Evolutionary conservation across 75 land plant genomes (phyloP).

Genomic region (Cryptomeria japonica): DNA sequence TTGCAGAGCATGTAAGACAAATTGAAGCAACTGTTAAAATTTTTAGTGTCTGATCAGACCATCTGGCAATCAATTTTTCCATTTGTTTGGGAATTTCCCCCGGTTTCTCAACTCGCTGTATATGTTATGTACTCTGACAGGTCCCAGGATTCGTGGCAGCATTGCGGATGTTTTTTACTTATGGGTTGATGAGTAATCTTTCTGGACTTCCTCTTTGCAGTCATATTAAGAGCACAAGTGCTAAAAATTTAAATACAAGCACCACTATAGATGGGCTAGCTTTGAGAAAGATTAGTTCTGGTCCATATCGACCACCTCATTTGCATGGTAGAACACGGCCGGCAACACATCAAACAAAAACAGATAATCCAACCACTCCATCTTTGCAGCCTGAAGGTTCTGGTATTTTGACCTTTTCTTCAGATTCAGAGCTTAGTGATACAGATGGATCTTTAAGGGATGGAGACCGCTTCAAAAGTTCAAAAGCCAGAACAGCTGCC

Average conservation of each 20-base stretch:
- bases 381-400: conserved; percentile 11
- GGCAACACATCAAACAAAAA: conserved; percentile 11
- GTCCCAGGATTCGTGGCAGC: conserved; percentile 72
- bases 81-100: neutral
- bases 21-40: neutral
- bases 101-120: neutral
- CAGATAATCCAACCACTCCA: conserved; percentile 8
- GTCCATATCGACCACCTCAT: conserved; percentile 91
- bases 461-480: conserved; percentile 43
- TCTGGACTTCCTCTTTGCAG: conserved; percentile 1
- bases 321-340: conserved; percentile 35
- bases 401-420: conserved; percentile 33
- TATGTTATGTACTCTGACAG: conserved; percentile 28
- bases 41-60: neutral
- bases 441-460: conserved; percentile 65
- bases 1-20: conserved; percentile 78
- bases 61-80: neutral
- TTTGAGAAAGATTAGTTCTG: conserved; percentile 27
- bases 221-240: neutral
- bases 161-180: conserved; percentile 66
- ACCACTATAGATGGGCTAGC: conserved; percentile 15
- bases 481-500: conserved; percentile 81
- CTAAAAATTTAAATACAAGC: neutral
- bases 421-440: conserved; percentile 98
- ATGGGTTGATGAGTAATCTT: conserved; percentile 54